Evolutionary conservation across 2,329 filamentous ascomycete genomes (phyloP).

Genomic region (Thielaviopsis populi): DNA sequence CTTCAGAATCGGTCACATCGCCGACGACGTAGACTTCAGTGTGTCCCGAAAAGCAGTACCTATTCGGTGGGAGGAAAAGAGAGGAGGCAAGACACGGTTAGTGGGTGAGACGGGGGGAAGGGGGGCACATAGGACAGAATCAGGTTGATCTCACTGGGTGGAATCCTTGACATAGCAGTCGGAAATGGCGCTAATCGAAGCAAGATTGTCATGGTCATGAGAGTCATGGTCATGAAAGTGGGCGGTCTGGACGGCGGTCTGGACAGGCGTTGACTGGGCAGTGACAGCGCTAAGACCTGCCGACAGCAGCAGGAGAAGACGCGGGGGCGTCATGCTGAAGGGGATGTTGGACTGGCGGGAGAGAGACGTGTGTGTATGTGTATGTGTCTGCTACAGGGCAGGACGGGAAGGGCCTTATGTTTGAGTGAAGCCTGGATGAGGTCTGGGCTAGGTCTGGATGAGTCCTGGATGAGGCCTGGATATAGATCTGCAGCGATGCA

Average conservation of each 20-base stretch:
- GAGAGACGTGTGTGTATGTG: too few relatives aligned
- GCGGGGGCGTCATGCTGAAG: background rate
- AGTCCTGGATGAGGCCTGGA: too few relatives aligned
- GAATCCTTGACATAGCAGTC: slow-evolving; percentile 11
- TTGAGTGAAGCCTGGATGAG: too few relatives aligned
- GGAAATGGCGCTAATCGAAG: slow-evolving; percentile 6
- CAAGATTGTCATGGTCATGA: background rate
- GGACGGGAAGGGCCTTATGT: too few relatives aligned
- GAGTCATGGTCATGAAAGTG: background rate
- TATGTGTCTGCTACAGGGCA: too few relatives aligned
- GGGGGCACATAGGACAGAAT: too few relatives aligned
- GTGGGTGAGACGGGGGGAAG: background rate
- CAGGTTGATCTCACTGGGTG: slow-evolving; percentile 8
- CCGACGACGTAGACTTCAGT: slow-evolving; percentile 31
- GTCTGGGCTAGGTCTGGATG: too few relatives aligned
- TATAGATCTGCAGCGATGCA: too few relatives aligned
- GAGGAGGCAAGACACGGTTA: background rate
- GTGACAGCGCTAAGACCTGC: background rate
- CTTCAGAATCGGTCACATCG: slow-evolving; percentile 38
- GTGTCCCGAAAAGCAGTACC: slow-evolving; percentile 31
- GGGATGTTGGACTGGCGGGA: background rate
- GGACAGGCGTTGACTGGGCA: background rate
- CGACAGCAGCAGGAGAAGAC: background rate
- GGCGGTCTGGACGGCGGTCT: background rate
- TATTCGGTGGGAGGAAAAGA: slow-evolving; percentile 19